Evolutionary conservation across 106 monocot species (phyloP), one percentile per base, ranked within the genome.

Genomic region (Dendrobium huoshanense): DNA sequence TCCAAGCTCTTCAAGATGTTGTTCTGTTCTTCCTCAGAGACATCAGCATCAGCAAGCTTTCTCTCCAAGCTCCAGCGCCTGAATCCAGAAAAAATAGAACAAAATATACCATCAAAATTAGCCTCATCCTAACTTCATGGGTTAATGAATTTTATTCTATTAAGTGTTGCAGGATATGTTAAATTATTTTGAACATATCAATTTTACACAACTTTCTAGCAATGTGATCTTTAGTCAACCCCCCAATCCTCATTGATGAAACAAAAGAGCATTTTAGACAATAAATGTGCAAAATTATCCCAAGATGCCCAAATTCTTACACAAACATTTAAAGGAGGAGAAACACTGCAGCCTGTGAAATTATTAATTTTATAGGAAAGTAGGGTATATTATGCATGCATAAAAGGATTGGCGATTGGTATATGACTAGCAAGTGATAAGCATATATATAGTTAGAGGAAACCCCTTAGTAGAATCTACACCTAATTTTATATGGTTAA

Each of bases 41-140:
- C 88, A 59, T 92, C 89, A 82, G 89, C 92, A 92, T 92, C 92
- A 84, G 92, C 92, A 80, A 92, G 89, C 61, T 92, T 92, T 81
- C 84, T 84, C 80, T 92, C 92, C 84, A 92, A 80, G 37, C 86
- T 84, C 87, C 87, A 92, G 25, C 92, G 92, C 54, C 92, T 92
- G 49, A 17, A 79, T 24, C 44, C 65, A 47, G 25, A 19, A 77
- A 74, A 44, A 74, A 74, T 7, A 74, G 10, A 37, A 70, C 37
- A 1, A 70, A 29, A 37, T 15, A 70, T 70, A 70, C 37, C 29
- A 70, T 70, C 70, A 70, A 13, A 15, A 16, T 70, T 70, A 70
- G 29, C 70, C 70, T 70, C 33, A 37, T 11, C 33, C 70, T 8
- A 70, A 70, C 70, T 33, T 33, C 70, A 33, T 70, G 10, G 19